Base-by-base conservation (phyloP, 2,329 filamentous ascomycete genomes). In the Pseudocercospora musae region DNA sequence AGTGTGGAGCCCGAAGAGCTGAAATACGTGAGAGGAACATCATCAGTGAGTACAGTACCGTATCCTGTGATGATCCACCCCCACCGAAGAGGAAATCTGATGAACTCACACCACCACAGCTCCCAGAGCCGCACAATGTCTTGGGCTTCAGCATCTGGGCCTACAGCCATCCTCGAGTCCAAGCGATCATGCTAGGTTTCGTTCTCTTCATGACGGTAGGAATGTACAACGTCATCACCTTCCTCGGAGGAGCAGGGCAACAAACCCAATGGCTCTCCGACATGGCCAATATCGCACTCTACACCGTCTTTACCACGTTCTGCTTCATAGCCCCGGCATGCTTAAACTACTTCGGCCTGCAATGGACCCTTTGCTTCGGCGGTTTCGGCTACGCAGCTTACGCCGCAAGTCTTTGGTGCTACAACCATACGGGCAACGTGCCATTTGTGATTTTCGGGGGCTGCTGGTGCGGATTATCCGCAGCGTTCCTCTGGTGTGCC, bases 151-250 rank as follows among this genome's bases (percentile, higher is more conserved):
- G 20, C n/a, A 21, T 58, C 13, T 25, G 25, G 11, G 42, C 57
- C 25, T 58, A 58, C 57, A 50, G 25, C n/a, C 57, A 58, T 10
- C 57, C 57, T 6, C 42, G 57, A 13, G 21, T 52, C 18, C 57
- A 58, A 52, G 57, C 57, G n/a, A 49, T 48, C 46, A 58, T 58
- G 57, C 57, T 58, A 15, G 57, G 57, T 18, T 23, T 18, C 18
- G 46, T 58, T 6, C 44, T 58, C n/a, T 58, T 58, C 57, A 52
- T 58, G 57, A 58, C 57, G 6, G 57, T 58, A 8, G 57, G 57
- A 25, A 58, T 58, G 57, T 58, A 58, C 57, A 58, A 58, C 29
- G 57, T 58, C n/a, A 58, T 58, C 11, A 58, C 57, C 10, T 58
- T 58, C 46, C 44, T 58, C 25, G 57, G 57, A 7, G 57, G 57